Evolutionary conservation across 129 eudicot species (phyloP), one percentile per base, ranked within the genome.

Genomic region (Chrysanthemum lavandulifolium): DNA sequence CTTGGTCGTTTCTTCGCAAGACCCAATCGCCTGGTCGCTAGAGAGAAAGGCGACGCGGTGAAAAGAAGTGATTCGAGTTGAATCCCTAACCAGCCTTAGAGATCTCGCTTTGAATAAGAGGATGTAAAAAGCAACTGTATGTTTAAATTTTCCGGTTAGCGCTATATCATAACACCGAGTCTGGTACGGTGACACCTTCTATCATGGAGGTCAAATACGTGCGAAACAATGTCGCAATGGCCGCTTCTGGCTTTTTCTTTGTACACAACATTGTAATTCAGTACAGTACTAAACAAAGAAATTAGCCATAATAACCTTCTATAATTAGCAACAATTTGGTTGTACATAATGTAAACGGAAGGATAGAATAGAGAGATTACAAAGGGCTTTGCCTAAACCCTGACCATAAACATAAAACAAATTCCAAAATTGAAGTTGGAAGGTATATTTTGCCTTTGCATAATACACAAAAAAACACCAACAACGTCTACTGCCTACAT

Each of bases 361-460:
- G 64, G 29, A 33, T 10, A 54, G 25, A 27, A 69, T 1, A 29
- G 25, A n/a, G 45, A 33, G 16, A 75, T 55, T 21, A 67, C 49
- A 65, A 23, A 74, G 8, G 49, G 58, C 67, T 16, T 2, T 12
- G 54, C 69, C 47, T 40, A 64, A 67, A 65, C 54, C 58, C 29
- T 14, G 36, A 66, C 11, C 53, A 55, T 69, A 13, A 74, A 57
- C 53, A 55, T 69, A 13, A 64, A 57, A 51, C 80, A 76, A 25
- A 56, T 67, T 56, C 73, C 74, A 76, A 76, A 75, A 58, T 16
- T 49, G 13, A 67, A 50, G 16, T 65, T 36, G 19, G 19, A 74
- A 67, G 61, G 61, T 68, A 76, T 47, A 43, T 43, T 45, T 76
- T 59, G 61, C 11, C 45, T 23, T 40, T 13, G 60, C 65, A 70